A percentile compares a stretch with the other conserved stretches of the same genome.
Evolutionary conservation across 2,329 filamentous ascomycete genomes (phyloP).

Genomic region (Decorospora gaudefroyi): DNA sequence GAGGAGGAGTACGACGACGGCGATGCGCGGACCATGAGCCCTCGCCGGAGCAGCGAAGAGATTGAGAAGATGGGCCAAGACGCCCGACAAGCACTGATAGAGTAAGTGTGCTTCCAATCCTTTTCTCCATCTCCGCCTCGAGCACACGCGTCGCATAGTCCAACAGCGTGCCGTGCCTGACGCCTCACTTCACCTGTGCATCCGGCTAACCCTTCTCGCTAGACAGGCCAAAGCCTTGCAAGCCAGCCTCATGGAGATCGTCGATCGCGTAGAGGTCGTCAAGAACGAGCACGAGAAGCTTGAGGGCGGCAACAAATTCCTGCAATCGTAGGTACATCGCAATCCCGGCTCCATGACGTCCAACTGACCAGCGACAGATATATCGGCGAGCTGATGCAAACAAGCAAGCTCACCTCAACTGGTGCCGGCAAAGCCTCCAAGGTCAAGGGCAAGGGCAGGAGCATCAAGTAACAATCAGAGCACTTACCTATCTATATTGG

Average conservation of each 20-base stretch:
- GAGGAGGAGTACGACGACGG: constrained; percentile 80
- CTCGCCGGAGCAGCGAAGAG: constrained; percentile 85
- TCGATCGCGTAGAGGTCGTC: constrained; percentile 92
- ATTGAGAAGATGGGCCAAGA: constrained; percentile 84
- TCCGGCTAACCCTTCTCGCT: constrained; percentile 19
- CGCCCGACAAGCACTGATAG: constrained; percentile 67
- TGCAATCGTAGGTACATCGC: constrained; percentile 66
- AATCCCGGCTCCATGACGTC: not conserved
- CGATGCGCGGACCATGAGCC: constrained; percentile 94
- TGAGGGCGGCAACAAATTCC: constrained; percentile 93
- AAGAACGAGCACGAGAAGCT: constrained; percentile 95
- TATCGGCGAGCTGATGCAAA: constrained; percentile 92
- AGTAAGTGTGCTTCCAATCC: constrained; percentile 52
- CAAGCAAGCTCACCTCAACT: constrained; percentile 62
- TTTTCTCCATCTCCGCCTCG: not conserved
- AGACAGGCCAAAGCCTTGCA: constrained; percentile 90
- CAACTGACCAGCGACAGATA: constrained; percentile 64
- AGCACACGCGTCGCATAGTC: not conserved
- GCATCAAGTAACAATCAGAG: constrained; percentile 44
- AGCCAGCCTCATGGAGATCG: constrained; percentile 83
- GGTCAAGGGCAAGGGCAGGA: constrained; percentile 47
- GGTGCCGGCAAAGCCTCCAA: constrained; percentile 58
- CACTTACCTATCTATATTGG: constrained; percentile 20
- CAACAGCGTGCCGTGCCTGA: too few species aligned
- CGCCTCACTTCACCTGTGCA: too few species aligned